phyloP scores from a whole-genome alignment of 1,284 basidiomycete genomes.

The Microbotryum saponariae region DNA sequence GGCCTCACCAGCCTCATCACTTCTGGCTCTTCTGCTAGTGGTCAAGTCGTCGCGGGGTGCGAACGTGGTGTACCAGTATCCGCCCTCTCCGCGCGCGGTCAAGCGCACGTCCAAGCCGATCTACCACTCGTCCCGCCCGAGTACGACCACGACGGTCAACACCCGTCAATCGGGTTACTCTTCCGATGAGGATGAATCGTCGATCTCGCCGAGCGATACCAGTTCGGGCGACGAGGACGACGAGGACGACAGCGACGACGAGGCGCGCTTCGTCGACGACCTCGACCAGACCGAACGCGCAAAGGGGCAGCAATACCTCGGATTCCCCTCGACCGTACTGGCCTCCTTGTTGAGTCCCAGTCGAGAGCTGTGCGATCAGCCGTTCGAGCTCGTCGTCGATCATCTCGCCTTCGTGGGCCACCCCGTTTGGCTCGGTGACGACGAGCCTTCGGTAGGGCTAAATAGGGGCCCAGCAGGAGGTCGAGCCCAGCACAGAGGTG shows the following conservation, averaged over 20 bases:
- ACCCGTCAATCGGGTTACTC: conserved; percentile 11
- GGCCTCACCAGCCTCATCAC: conserved; percentile 16
- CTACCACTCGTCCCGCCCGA: conserved; percentile 22
- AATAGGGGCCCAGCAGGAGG: not conserved
- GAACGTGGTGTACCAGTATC: conserved; percentile 32
- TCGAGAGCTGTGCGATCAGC: conserved; percentile 76
- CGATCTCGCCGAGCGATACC: conserved; percentile 1
- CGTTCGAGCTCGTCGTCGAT: conserved; percentile 86
- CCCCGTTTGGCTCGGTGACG: conserved; percentile 72
- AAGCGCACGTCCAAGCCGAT: conserved; percentile 33
- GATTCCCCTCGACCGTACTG: conserved; percentile 72
- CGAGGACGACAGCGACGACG: conserved; percentile 12
- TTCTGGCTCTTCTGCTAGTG: conserved; percentile 34
- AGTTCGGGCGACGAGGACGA: conserved; percentile 1
- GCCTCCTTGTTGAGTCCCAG: conserved; percentile 70
- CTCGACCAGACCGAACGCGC: conserved; percentile 39
- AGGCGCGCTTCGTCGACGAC: conserved; percentile 4
- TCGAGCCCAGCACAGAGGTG: conserved; percentile 10
- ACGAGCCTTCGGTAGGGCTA: conserved; percentile 46
- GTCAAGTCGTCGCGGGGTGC: conserved; percentile 29
- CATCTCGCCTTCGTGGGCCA: conserved; percentile 93
- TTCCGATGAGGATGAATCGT: conserved; percentile 12
- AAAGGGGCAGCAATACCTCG: conserved; percentile 49
- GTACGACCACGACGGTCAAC: conserved; percentile 18
- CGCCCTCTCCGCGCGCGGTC: conserved; percentile 29